Base-by-base conservation (phyloP, 1,284 basidiomycete genomes). In the Ustilago trichophora region DNA sequence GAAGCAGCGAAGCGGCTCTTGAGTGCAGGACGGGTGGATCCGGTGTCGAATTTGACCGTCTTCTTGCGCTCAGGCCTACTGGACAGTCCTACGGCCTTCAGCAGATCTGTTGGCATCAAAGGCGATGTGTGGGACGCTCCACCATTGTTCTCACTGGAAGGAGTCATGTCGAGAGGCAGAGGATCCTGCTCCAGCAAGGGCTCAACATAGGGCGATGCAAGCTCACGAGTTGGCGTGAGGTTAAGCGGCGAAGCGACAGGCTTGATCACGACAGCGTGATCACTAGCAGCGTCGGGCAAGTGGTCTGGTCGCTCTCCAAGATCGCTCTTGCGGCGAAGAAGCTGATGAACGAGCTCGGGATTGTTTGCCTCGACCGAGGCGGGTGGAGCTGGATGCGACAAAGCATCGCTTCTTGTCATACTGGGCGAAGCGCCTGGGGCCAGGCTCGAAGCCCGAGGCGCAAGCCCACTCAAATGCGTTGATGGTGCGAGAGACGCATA, bases 321-420 rank as follows among this genome's bases (percentile, higher is more conserved):
- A 31, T 71, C 57, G 26, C 68, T 74, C 32, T 56, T 63, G 35
- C 68, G 56, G 7, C 73, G 64, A n/a, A 73, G 52, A 9, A 76
- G 66, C 50, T 71, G 56, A 48, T 72, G 65, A 4, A 70, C 55
- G 12, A 60, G 53, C n/a, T 71, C 55, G 2, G 70, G 70, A 31
- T 71, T 56, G 42, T 48, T 57, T 24, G 72, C 67, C 26, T 76
- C 75, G 10, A 66, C 60, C 15, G 47, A 60, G 3, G 66, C 51
- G 0, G 75, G 75, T 11, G 75, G 72, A 19, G 69, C 50, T 1
- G 75, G 75, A 26, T 75, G 72, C 21, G 51, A 49, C 19, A 58
- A 21, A 11, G 66, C 70, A 36, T 75, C 67, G 26, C 43, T 38
- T 19, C 49, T 56, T 2, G 71, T 56, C 69, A 74, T 72, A 18